Conservation (phyloP, 106 monocot species). For the Dendrobium officinale region DNA sequence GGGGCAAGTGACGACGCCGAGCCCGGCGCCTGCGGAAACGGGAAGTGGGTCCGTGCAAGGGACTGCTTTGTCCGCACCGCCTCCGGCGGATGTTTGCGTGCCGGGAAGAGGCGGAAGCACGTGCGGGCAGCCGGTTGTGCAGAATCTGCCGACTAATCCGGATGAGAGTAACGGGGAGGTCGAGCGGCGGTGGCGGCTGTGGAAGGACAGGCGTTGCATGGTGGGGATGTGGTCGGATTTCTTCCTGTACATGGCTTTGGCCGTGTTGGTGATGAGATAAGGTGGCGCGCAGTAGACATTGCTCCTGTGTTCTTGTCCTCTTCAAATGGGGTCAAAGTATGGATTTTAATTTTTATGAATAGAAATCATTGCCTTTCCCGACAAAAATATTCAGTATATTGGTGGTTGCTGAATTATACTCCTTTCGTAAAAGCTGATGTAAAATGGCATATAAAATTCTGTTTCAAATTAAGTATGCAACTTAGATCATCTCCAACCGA, state of each 20-base stretch:
- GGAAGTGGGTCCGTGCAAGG: background rate
- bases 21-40: background rate
- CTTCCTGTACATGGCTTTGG: background rate
- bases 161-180: background rate
- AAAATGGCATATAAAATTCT: too few species aligned
- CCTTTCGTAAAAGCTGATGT: too few species aligned
- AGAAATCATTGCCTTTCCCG: too few species aligned
- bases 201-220: background rate
- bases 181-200: background rate
- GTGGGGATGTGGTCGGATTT: background rate
- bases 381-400: too few species aligned
- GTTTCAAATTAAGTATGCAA: too few species aligned
- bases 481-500: too few species aligned
- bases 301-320: too few species aligned
- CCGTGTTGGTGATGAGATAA: background rate
- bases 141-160: background rate
- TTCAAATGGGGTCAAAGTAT: too few species aligned
- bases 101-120: background rate
- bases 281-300: too few species aligned
- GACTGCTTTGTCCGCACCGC: background rate
- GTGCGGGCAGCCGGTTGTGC: background rate
- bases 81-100: background rate
- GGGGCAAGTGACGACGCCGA: background rate
- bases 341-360: too few species aligned
- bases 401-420: too few species aligned